phyloP scores from a whole-genome alignment of 2,329 filamentous ascomycete genomes.

The Penicillium sumatraense region DNA sequence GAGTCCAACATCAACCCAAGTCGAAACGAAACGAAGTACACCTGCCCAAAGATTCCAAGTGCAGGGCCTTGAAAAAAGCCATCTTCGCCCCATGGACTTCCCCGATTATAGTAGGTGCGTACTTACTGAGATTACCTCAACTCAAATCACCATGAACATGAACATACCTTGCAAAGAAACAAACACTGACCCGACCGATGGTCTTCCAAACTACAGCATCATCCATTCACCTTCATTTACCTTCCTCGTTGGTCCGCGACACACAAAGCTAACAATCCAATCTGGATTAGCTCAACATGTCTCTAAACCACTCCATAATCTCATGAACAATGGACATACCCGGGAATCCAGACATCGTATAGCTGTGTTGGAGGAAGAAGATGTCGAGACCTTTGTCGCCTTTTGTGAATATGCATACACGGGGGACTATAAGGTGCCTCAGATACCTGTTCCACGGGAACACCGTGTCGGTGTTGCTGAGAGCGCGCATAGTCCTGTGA shows the following conservation, averaged over 20 bases:
- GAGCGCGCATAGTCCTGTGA: constrained; percentile 5
- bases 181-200: constrained; percentile 4
- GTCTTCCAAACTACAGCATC: constrained; percentile 38
- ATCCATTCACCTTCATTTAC: constrained; percentile 50
- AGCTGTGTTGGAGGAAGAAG: constrained; percentile 51
- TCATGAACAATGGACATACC: constrained; percentile 53
- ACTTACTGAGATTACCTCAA: constrained; percentile 4
- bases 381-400: constrained; percentile 54
- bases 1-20: too few species aligned
- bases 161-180: neutral
- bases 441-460: constrained; percentile 24
- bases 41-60: too few species aligned
- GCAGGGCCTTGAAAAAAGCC: neutral
- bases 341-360: constrained; percentile 49
- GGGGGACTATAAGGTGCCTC: constrained; percentile 49
- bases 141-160: neutral
- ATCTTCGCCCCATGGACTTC: constrained; percentile 30
- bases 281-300: constrained; percentile 49
- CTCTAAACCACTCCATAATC: constrained; percentile 47
- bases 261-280: constrained; percentile 54
- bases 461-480: constrained; percentile 19
- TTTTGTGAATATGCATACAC: constrained; percentile 58
- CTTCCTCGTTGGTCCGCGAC: constrained; percentile 51
- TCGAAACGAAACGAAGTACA: too few species aligned
- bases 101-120: constrained; percentile 41